Evolutionary conservation across 2,329 filamentous ascomycete genomes (phyloP).

Genomic region (Cladosporium velox): DNA sequence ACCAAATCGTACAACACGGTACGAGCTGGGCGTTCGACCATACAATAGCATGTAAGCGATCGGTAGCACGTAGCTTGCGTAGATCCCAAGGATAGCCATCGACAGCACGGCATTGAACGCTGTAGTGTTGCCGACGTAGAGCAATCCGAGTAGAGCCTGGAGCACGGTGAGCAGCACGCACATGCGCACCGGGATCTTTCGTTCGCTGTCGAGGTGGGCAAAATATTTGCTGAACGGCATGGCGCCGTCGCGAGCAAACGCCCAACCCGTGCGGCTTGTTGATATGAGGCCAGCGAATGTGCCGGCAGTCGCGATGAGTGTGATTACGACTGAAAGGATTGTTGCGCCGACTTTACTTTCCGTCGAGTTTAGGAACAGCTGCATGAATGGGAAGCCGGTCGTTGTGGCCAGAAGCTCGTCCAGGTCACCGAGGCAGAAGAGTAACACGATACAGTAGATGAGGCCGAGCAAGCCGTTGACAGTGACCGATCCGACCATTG

Average conservation of each 20-base stretch:
- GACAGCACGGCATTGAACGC: conserved; percentile 55
- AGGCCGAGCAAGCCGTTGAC: conserved; percentile 30
- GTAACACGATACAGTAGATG: conserved; percentile 35
- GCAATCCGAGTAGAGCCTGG: conserved; percentile 52
- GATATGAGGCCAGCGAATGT: conserved; percentile 41
- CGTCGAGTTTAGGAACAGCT: conserved; percentile 41
- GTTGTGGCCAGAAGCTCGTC: conserved; percentile 22
- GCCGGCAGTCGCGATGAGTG: conserved; percentile 40
- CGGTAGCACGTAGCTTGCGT: conserved; percentile 58
- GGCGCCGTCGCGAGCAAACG: conserved; percentile 26
- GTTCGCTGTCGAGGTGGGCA: conserved; percentile 36
- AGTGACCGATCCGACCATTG: conserved; percentile 27
- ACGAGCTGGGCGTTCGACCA: conserved; percentile 1
- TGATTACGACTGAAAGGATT: conserved; percentile 34
- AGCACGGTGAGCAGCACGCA: conserved; percentile 48
- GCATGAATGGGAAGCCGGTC: conserved; percentile 38
- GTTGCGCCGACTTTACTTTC: conserved; percentile 35
- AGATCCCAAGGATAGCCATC: conserved; percentile 59
- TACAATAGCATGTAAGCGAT: conserved; percentile 53
- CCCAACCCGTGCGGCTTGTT: conserved; percentile 41
- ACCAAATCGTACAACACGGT: conserved; percentile 21
- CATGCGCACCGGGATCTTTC: conserved; percentile 46
- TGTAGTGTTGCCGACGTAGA: conserved; percentile 50
- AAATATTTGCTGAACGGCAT: conserved; percentile 35
- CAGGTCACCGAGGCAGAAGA: conserved; percentile 38